phyloP scores from a whole-genome alignment of 1,284 basidiomycete genomes.

The Cryptococcus sp. region DNA sequence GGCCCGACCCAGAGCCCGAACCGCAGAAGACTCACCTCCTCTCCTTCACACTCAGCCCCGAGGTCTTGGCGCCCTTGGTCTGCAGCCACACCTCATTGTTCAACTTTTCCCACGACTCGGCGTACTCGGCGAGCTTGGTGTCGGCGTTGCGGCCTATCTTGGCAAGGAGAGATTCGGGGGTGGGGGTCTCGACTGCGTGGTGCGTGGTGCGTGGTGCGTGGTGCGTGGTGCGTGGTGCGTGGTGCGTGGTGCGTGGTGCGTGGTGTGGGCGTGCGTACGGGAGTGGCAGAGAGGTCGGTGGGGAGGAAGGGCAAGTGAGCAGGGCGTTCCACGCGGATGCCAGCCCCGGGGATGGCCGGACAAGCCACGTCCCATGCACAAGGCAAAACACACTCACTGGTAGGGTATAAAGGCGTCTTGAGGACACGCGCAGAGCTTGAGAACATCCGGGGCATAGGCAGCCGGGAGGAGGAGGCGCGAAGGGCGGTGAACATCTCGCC shows the following conservation, averaged over 20 bases:
- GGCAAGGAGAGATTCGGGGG: conserved; percentile 32
- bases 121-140: conserved; percentile 34
- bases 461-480: conserved; percentile 16
- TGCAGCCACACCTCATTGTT: conserved; percentile 30
- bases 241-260: too few species aligned
- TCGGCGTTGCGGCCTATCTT: conserved; percentile 44
- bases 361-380: too few species aligned
- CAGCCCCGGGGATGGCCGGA: too few species aligned
- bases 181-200: conserved; percentile 27
- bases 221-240: too few species aligned
- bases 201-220: too few species aligned
- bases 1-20: too few species aligned
- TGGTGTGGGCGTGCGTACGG: too few species aligned
- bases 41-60: conserved; percentile 38
- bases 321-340: not conserved
- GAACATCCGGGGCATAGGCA: conserved; percentile 12
- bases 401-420: conserved; percentile 28
- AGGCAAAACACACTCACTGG: conserved; percentile 18
- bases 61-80: conserved; percentile 30
- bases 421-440: conserved; percentile 21
- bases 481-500: conserved; percentile 12
- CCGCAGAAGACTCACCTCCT: conserved; percentile 36
- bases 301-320: not conserved
- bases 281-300: too few species aligned
- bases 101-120: conserved; percentile 38